Conservation (phyloP, 1,139 yeast genomes). For the Barnettozyma hawaiiensis region DNA sequence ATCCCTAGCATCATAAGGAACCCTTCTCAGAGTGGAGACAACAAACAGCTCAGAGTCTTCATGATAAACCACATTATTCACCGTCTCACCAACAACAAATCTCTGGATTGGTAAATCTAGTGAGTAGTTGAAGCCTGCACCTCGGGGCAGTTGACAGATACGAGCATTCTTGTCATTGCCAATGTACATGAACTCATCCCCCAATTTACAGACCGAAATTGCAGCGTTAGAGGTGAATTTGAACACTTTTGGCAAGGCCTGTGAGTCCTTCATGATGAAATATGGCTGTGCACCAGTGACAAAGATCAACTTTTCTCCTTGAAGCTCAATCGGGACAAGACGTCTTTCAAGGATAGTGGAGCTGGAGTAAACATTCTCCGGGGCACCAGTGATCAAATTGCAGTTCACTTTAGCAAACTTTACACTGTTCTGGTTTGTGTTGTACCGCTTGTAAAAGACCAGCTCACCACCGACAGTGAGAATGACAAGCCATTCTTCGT, state of each 20-base stretch:
- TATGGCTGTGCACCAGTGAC: conserved; percentile 76
- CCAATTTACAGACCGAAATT: conserved; percentile 48
- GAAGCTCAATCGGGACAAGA: conserved; percentile 53
- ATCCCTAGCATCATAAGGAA: conserved; percentile 63
- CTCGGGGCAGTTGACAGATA: conserved; percentile 51
- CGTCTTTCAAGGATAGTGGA: conserved; percentile 69
- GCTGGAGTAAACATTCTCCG: conserved; percentile 64
- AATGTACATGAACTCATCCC: conserved; percentile 59
- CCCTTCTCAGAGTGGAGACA: conserved; percentile 55
- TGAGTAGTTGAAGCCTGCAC: conserved; percentile 45
- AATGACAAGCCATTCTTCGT: conserved; percentile 59
- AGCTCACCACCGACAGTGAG: conserved; percentile 80
- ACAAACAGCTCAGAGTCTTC: conserved; percentile 61
- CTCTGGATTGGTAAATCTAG: conserved; percentile 57
- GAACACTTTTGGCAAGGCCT: conserved; percentile 61
- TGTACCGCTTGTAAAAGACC: conserved; percentile 49
- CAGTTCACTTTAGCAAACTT: conserved; percentile 38
- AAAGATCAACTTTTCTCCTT: conserved; percentile 56
- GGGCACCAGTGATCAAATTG: conserved; percentile 64
- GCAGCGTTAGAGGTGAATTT: conserved; percentile 62
- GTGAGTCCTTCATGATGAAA: conserved; percentile 57
- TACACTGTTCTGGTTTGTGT: conserved; percentile 36
- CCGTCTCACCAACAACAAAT: conserved; percentile 53
- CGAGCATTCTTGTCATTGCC: conserved; percentile 71
- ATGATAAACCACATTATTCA: conserved; percentile 68